phyloP scores from a whole-genome alignment of 192 early-diverging fungal species.

The Gigaspora rosea region DNA sequence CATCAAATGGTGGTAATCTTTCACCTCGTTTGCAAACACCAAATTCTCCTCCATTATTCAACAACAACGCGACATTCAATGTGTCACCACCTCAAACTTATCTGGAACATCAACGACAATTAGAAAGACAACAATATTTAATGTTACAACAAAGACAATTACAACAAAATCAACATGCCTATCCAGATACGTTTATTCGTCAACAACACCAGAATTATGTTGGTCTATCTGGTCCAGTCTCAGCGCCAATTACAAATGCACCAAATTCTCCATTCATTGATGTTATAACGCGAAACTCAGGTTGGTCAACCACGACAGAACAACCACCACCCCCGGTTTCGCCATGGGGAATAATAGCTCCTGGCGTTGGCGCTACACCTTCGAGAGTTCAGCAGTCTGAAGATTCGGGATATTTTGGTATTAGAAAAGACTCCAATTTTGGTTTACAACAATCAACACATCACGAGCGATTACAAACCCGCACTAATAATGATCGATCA shows the following conservation, averaged over 20 bases:
- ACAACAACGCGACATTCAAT: slow-evolving; percentile 6
- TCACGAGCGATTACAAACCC: slow-evolving; percentile 36
- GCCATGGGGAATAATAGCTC: slow-evolving; percentile 40
- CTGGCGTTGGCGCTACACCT: slow-evolving; percentile 27
- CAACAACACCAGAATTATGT: slow-evolving; percentile 35
- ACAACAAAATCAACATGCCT: slow-evolving; percentile 33
- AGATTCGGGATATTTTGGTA: slow-evolving; percentile 34
- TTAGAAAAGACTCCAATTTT: slow-evolving; percentile 19
- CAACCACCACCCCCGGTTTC: slow-evolving; percentile 17
- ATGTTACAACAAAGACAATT: slow-evolving; percentile 39
- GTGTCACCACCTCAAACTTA: slow-evolving; percentile 16
- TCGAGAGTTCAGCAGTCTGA: slow-evolving; percentile 46
- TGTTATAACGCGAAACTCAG: slow-evolving; percentile 21
- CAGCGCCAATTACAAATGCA: slow-evolving; percentile 36
- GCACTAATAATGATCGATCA: slow-evolving; percentile 42
- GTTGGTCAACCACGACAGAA: slow-evolving; percentile 7
- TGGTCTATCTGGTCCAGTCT: slow-evolving; percentile 31
- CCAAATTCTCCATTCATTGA: slow-evolving; percentile 32
- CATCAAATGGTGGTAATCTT: slow-evolving; percentile 4
- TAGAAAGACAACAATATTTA: slow-evolving; percentile 42
- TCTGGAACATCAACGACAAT: slow-evolving; percentile 37
- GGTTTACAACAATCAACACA: slow-evolving; percentile 37
- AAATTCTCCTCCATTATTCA: slow-evolving; percentile 26
- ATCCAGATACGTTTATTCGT: slow-evolving; percentile 38
- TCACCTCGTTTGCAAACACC: slow-evolving; percentile 26